Conservation (phyloP, 1,284 basidiomycete genomes). For the Takashimella tepidaria region DNA sequence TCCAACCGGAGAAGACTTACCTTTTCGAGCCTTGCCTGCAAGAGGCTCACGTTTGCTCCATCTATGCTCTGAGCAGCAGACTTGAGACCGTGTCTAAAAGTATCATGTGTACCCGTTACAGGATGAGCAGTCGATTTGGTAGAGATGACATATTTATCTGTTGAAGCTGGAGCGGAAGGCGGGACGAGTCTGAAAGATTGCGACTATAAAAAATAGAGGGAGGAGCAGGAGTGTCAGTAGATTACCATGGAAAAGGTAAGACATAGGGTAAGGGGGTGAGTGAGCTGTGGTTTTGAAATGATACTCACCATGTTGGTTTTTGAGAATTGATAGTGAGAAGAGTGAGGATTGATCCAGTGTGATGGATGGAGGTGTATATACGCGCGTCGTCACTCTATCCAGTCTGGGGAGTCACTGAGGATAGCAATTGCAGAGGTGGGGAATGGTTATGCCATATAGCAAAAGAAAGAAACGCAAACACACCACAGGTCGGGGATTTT, state of each 20-base stretch:
- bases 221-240: too few relatives aligned
- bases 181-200: constrained; percentile 42
- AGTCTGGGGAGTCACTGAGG: too few relatives aligned
- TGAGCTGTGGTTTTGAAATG: not conserved
- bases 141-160: constrained; percentile 37
- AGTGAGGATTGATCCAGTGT: not conserved
- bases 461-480: too few relatives aligned
- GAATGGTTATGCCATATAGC: too few relatives aligned
- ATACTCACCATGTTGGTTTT: constrained; percentile 25
- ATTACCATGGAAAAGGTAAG: too few relatives aligned
- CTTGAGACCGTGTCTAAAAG: constrained; percentile 41
- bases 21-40: constrained; percentile 46
- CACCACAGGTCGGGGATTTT: too few relatives aligned
- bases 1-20: too few relatives aligned
- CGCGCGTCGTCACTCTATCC: not conserved
- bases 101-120: constrained; percentile 40
- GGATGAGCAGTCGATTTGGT: constrained; percentile 43
- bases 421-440: too few relatives aligned
- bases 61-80: constrained; percentile 36
- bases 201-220: not conserved
- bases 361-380: too few relatives aligned
- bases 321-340: not conserved
- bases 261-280: too few relatives aligned
- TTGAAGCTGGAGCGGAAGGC: constrained; percentile 30
- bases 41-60: constrained; percentile 28